phyloP scores from a whole-genome alignment of 2,329 filamentous ascomycete genomes.

The Cladosporium sp. region DNA sequence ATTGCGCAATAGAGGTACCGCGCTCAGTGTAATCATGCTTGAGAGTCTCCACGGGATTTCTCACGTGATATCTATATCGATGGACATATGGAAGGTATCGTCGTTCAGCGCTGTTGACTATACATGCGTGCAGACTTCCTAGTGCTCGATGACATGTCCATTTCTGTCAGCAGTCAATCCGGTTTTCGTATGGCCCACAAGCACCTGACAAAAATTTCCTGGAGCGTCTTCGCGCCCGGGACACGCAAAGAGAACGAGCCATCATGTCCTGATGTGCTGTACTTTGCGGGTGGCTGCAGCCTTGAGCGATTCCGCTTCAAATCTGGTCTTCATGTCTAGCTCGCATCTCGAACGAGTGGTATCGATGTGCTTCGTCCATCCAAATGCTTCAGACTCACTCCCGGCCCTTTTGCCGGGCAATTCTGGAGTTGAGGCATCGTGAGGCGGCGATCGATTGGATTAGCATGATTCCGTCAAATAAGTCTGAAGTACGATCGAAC shows the following conservation, averaged over 20 bases:
- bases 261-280: neutral
- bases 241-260: neutral
- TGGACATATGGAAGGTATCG: neutral
- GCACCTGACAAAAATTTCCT: neutral
- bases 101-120: neutral
- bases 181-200: neutral
- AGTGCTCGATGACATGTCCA: neutral
- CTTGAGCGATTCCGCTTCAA: neutral
- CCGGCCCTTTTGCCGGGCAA: constrained; percentile 6
- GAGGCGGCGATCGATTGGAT: constrained; percentile 6
- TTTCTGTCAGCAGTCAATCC: too few relatives aligned
- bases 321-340: neutral
- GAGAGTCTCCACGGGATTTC: neutral
- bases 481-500: neutral
- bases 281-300: neutral
- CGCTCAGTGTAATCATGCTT: neutral
- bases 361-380: neutral
- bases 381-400: neutral
- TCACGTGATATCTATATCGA: neutral
- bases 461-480: neutral
- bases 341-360: neutral
- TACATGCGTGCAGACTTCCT: neutral
- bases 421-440: neutral
- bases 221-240: neutral
- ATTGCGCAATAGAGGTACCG: constrained; percentile 8